Conservation (phyloP, 306 rosid genomes). For the Lathyrus tuberosus region DNA sequence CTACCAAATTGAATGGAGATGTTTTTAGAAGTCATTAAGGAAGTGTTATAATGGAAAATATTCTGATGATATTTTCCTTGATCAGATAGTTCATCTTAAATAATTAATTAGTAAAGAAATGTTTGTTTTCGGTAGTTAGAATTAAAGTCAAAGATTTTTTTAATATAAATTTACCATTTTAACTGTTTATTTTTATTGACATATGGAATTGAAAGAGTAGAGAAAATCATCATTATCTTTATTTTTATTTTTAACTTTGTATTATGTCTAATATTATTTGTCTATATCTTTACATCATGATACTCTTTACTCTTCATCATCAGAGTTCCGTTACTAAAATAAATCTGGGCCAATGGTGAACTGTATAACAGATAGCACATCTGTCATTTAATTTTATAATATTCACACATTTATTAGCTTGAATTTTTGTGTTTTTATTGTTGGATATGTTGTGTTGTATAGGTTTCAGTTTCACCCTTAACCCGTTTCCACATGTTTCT, state of each 20-base stretch:
- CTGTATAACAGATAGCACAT: not conserved
- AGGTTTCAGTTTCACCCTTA: not conserved
- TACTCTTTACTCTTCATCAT: constrained; percentile 29
- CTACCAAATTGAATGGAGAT: constrained; percentile 12
- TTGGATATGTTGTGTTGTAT: not conserved
- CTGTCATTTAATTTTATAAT: constrained; percentile 17
- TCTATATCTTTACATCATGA: not conserved
- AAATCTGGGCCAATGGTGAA: not conserved
- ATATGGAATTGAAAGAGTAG: constrained; percentile 12
- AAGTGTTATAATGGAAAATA: constrained; percentile 1
- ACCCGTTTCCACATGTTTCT: not conserved
- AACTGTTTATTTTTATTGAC: constrained; percentile 18
- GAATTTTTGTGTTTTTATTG: constrained; percentile 9
- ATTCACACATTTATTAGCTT: constrained; percentile 2
- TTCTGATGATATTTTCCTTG: constrained; percentile 24
- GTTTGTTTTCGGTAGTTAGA: constrained; percentile 5
- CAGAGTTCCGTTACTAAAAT: not conserved
- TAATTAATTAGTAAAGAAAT: constrained; percentile 12
- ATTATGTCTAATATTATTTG: not conserved
- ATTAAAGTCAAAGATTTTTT: constrained; percentile 6
- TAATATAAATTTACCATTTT: constrained; percentile 15
- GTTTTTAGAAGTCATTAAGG: constrained; percentile 28
- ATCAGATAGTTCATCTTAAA: constrained; percentile 7
- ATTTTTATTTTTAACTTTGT: not conserved
- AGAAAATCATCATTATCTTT: constrained; percentile 1